Evolutionary conservation across 106 monocot genomes (phyloP), one percentile per base, ranked within the genome.

Genomic region (Acanthochlamys bracteata): DNA sequence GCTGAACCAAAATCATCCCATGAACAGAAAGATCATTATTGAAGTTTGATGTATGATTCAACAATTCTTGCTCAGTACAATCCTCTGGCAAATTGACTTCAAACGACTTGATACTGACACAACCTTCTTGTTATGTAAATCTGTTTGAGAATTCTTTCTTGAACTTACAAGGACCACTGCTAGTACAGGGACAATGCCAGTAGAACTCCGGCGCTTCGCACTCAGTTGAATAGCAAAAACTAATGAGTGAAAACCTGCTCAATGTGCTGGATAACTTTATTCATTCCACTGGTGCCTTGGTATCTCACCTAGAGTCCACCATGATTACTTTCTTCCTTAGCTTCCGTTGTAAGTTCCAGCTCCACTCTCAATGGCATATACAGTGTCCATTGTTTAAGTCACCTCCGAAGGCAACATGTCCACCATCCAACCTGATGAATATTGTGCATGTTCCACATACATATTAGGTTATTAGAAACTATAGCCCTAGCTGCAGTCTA

Each of bases 131-230:
- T 98, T 98, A 11, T 91, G 77, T 17, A 91, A 91, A 63, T 98
- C 91, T 17, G 91, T 98, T 68, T 91, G 91, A 24, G 96, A 98
- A 57, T 98, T 91, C 63, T 91, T 98, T 65, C 96, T 91, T 4
- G 84, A 65, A 25, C 96, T 91, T 1, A 98, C 96, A 55, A 98
- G 67, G 67, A 98, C 74, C 16, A 98, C 96, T 8, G 96, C 96
- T 25, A 98, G 53, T 1, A 91, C 96, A 0, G 96, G 96, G 65
- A 83, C 86, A 53, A 88, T 65, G 15, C 83, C 81, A 39, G 70
- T 70, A 33, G 33, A 33, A 33, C 33, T 33, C 6, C 6, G 33
- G 33, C 33, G 33, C 33, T 6, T 6, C 33, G 4, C 33, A 33
- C 4, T 33, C 4, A 6, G 6, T 33, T 6, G 33, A 3, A 33